phyloP scores from a whole-genome alignment of 2,329 filamentous ascomycete genomes.

The Pseudocercospora fuligena region DNA sequence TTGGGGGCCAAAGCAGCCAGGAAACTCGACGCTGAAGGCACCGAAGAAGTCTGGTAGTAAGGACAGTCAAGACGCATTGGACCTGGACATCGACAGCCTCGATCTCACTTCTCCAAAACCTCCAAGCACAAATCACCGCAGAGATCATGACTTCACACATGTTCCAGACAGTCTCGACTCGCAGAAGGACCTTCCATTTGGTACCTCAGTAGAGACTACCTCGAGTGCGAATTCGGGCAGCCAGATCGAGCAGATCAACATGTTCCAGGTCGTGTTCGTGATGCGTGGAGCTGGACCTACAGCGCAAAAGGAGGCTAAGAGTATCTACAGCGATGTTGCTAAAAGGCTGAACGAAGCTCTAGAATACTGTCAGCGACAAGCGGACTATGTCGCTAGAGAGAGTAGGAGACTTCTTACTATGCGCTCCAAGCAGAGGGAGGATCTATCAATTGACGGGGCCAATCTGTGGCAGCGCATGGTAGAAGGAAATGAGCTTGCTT shows the following conservation, averaged over 20 bases:
- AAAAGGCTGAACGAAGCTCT: slow-evolving; percentile 92
- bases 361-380: slow-evolving; percentile 88
- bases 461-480: slow-evolving; percentile 32
- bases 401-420: slow-evolving; percentile 79
- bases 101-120: slow-evolving; percentile 23
- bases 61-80: slow-evolving; percentile 12
- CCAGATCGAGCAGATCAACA: slow-evolving; percentile 72
- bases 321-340: slow-evolving; percentile 86
- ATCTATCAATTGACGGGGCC: slow-evolving; percentile 42
- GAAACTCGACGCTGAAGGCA: neutral
- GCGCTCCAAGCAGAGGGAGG: slow-evolving; percentile 66
- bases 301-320: slow-evolving; percentile 67
- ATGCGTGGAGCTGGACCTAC: slow-evolving; percentile 80
- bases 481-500: slow-evolving; percentile 40
- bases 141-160: slow-evolving; percentile 34
- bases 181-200: slow-evolving; percentile 26
- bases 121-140: slow-evolving; percentile 3
- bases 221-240: slow-evolving; percentile 38
- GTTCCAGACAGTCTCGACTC: slow-evolving; percentile 39
- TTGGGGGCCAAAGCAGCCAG: slow-evolving; percentile 28
- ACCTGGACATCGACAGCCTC: slow-evolving; percentile 21
- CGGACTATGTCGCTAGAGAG: slow-evolving; percentile 90
- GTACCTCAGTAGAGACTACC: slow-evolving; percentile 37
- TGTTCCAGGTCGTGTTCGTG: slow-evolving; percentile 98
- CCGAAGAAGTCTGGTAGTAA: neutral